Evolutionary conservation across 345 rosid species (phyloP), one percentile per base, ranked within the genome.

Genomic region (Gossypium rotundifolium): DNA sequence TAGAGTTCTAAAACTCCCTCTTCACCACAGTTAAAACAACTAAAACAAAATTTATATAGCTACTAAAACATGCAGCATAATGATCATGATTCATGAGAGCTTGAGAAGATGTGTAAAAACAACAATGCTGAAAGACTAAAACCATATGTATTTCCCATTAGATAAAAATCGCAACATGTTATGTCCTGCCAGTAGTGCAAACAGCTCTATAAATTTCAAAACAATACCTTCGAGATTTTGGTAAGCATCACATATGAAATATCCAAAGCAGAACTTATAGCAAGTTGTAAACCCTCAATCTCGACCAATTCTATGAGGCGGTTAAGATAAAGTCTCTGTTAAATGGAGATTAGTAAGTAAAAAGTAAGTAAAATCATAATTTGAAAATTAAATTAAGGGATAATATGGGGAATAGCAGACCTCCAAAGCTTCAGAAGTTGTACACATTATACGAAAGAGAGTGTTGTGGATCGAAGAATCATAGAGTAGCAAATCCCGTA

Each of bases 281-380:
- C 89, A 76, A 74, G 91, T 77, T 88, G 88, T 83, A 90, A 81
- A 80, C 96, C 99, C 83, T 93, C 96, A 79, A 90, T 87, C 79
- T 94, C 98, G 54, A 68, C 51, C 78, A 83, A 81, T 80, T 88
- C 94, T 79, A 88, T 62, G 57, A 82, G 81, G 57, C 93, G 95
- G 83, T 85, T 84, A 77, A 80, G 84, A 68, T 82, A 84, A 72
- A 94, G 89, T 77, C 86, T 85, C 98, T 94, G 89, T 58, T 64
- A n/a, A 76, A 55, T 61, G 74, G 45, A 51, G 48, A 71, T 79
- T 73, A 76, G 65, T 25, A 66, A 53, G 51, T 33, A 11, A 72
- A 72, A 80, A 59, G 60, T 70, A 25, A 59, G 74, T 29, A 76
- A 18, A 33, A 18, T 11, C 27, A 55, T 52, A 38, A 11, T 23